phyloP scores from a whole-genome alignment of 2,329 filamentous ascomycete species.

The Amesomyces nigricolor region DNA sequence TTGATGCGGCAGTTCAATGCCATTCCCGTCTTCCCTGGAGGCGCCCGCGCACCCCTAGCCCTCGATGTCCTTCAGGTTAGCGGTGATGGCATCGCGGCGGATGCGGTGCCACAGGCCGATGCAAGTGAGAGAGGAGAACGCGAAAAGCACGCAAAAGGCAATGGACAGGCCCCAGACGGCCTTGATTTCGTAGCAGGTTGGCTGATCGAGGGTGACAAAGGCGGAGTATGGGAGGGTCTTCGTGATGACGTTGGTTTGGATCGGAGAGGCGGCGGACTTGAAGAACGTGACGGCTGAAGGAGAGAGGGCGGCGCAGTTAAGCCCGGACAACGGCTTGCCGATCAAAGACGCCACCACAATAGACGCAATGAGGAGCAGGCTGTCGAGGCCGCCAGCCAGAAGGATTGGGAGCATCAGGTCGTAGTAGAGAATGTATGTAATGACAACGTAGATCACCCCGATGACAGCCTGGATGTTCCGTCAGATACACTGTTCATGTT shows the following conservation, averaged over 20 bases:
- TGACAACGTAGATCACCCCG: conserved; percentile 23
- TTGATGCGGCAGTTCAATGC: not conserved
- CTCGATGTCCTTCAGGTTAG: conserved; percentile 22
- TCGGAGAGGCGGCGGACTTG: conserved; percentile 1
- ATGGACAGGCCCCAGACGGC: conserved; percentile 25
- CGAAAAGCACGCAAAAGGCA: conserved; percentile 23
- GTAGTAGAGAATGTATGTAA: conserved; percentile 27
- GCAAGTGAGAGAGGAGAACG: conserved; percentile 22
- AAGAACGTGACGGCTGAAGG: conserved; percentile 2
- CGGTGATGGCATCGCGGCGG: conserved; percentile 13
- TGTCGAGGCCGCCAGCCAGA: conserved; percentile 18
- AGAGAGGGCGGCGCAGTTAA: conserved; percentile 21
- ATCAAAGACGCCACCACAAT: conserved; percentile 25
- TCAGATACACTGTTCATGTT: conserved; percentile 3
- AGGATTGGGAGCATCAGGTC: conserved; percentile 25
- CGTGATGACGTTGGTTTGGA: conserved; percentile 10
- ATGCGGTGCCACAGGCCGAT: conserved; percentile 25
- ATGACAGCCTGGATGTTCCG: conserved; percentile 15
- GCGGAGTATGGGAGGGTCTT: conserved; percentile 20
- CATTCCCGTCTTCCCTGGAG: conserved; percentile 8
- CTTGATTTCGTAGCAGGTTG: conserved; percentile 25
- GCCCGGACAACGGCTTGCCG: conserved; percentile 23
- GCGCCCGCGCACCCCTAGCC: conserved; percentile 27
- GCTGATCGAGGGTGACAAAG: conserved; percentile 20
- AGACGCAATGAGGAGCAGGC: conserved; percentile 22